A percentile compares a stretch with the other conserved stretches of the same genome.
These are phyloP conservation scores for Nitzschia inconspicua DNA, from an alignment of 108 stramenopile species.

Conservation along the genomic window DNA sequence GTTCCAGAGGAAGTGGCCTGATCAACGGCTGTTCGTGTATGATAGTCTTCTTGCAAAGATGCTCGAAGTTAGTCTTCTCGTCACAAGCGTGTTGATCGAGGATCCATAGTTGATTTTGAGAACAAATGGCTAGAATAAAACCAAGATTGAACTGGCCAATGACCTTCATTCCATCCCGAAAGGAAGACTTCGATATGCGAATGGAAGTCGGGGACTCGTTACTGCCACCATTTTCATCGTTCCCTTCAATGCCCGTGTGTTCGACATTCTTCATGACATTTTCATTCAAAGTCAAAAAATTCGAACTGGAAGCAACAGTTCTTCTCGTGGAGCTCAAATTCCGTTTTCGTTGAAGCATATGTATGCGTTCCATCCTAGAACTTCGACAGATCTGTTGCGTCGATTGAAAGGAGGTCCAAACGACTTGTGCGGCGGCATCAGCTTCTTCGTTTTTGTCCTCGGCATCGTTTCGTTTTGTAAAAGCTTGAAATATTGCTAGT, in stretches of 20 bases:
- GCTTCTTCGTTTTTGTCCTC: too few relatives aligned
- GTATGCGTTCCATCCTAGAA: conserved; percentile 10
- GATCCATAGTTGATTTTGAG: conserved; percentile 88
- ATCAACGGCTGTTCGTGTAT: conserved; percentile 82
- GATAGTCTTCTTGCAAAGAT: conserved; percentile 59
- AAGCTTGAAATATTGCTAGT: too few relatives aligned
- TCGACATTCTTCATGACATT: neutral
- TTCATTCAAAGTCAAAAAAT: neutral
- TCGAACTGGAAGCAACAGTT: neutral
- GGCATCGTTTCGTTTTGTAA: too few relatives aligned
- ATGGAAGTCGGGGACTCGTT: neutral
- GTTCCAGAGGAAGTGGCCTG: conserved; percentile 80
- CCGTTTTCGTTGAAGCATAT: conserved; percentile 8
- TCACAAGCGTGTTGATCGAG: conserved; percentile 95
- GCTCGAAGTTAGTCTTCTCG: conserved; percentile 82
- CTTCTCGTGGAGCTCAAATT: neutral
- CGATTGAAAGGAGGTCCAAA: conserved; percentile 13
- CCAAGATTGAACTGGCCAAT: conserved; percentile 96
- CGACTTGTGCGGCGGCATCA: too few relatives aligned
- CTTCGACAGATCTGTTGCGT: conserved; percentile 10
- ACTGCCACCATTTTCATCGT: neutral
- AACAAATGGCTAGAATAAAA: conserved; percentile 84
- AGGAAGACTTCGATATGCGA: conserved; percentile 59
- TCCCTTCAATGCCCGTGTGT: conserved; percentile 8
- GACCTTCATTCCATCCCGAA: conserved; percentile 64